Percentiles rank a stretch among this genome's conserved stretches.
Conservation (phyloP, 2,329 filamentous ascomycete species). For the Venturia asperata region DNA sequence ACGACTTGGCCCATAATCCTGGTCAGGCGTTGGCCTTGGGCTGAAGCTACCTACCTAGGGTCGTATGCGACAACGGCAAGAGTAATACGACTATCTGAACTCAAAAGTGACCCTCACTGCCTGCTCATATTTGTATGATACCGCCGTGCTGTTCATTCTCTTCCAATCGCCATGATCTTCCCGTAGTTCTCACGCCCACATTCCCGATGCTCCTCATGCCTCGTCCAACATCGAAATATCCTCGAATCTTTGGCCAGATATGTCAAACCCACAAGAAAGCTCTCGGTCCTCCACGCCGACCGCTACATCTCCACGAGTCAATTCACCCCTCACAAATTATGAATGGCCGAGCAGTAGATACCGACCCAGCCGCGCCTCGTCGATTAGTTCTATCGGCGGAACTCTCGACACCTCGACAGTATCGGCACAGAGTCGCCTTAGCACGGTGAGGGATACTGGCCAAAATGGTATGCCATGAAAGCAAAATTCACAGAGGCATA, state of each 20-base stretch:
- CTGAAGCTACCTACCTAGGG: background rate
- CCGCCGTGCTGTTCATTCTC: background rate
- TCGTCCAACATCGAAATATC: slow-evolving; percentile 7
- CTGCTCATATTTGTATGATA: background rate
- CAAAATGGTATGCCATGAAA: slow-evolving; percentile 60
- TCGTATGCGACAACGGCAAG: slow-evolving; percentile 9
- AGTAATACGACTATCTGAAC: background rate
- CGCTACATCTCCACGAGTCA: background rate
- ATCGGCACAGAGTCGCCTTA: slow-evolving; percentile 48
- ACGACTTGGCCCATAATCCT: slow-evolving; percentile 3
- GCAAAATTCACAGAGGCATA: background rate
- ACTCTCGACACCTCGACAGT: slow-evolving; percentile 57
- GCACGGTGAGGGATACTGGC: slow-evolving; percentile 62
- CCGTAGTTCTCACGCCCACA: background rate
- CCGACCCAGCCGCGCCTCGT: slow-evolving; percentile 48
- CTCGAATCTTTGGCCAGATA: slow-evolving; percentile 8
- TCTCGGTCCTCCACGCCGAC: slow-evolving; percentile 4
- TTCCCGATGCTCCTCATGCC: slow-evolving; percentile 9
- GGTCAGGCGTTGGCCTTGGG: background rate
- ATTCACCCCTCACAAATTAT: slow-evolving; percentile 10
- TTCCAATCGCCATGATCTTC: slow-evolving; percentile 5
- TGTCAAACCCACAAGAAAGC: slow-evolving; percentile 10
- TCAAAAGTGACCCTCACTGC: background rate
- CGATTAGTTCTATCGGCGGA: slow-evolving; percentile 80
- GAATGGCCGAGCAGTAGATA: slow-evolving; percentile 8